Conservation (phyloP, 768 basidiomycete species). For the Rhodotorula taiwanensis region DNA sequence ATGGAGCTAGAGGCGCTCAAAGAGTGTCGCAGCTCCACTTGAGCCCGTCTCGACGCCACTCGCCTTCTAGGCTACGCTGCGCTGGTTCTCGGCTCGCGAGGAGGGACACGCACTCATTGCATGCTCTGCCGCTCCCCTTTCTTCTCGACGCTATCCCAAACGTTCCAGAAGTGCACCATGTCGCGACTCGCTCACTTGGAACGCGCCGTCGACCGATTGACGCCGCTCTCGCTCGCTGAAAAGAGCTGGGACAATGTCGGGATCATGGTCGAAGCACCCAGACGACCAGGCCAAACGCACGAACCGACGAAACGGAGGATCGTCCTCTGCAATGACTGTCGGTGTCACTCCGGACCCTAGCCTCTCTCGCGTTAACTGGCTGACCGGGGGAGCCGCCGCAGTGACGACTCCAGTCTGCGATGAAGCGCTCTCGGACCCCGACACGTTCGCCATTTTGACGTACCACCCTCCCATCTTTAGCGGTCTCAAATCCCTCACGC, state of each 20-base stretch:
- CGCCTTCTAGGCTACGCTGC: too few species aligned
- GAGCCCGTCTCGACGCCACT: too few species aligned
- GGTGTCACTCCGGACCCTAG: neutral
- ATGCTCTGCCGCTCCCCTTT: too few species aligned
- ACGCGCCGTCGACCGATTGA: slow-evolving; percentile 6
- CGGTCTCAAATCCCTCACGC: slow-evolving; percentile 65
- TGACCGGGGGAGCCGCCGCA: neutral
- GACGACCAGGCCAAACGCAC: too few species aligned
- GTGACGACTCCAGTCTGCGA: slow-evolving; percentile 23
- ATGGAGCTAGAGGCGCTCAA: too few species aligned
- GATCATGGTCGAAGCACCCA: slow-evolving; percentile 26
- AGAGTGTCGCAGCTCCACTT: too few species aligned
- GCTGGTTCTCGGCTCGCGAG: too few species aligned
- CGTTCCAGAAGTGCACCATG: neutral
- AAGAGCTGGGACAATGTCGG: slow-evolving; percentile 36
- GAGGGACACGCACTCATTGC: too few species aligned
- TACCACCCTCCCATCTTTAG: slow-evolving; percentile 84
- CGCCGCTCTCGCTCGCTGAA: slow-evolving; percentile 32
- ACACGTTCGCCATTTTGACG: slow-evolving; percentile 53
- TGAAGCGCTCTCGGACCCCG: slow-evolving; percentile 19
- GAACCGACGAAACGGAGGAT: neutral
- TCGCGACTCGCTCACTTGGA: slow-evolving; percentile 20
- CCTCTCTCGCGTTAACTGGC: neutral
- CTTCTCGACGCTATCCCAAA: neutral
- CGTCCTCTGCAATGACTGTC: slow-evolving; percentile 28